Evolutionary conservation across 768 basidiomycete genomes (phyloP).

Genomic region (Tylopilus subfusipes): DNA sequence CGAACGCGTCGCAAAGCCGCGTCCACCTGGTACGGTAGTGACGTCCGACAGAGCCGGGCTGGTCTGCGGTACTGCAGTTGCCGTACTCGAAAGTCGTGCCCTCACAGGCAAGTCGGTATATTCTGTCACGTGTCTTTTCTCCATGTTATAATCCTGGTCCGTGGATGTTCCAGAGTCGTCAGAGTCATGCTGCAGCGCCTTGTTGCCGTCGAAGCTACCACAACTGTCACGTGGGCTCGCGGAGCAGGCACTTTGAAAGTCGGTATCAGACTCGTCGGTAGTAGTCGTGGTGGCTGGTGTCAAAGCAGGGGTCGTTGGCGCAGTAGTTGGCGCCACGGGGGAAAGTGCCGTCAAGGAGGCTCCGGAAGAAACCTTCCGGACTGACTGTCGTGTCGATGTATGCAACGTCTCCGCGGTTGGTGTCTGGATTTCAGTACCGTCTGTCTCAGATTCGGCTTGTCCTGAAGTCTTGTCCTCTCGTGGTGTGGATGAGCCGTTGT

Average conservation of each 20-base stretch:
- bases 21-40: slow-evolving; percentile 29
- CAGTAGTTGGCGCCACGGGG: slow-evolving; percentile 21
- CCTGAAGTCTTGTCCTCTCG: slow-evolving; percentile 35
- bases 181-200: slow-evolving; percentile 23
- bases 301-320: slow-evolving; percentile 36
- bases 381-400: slow-evolving; percentile 8
- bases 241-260: slow-evolving; percentile 86
- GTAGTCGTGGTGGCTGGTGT: slow-evolving; percentile 35
- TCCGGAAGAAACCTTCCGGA: slow-evolving; percentile 36
- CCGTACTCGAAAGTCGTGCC: slow-evolving; percentile 53
- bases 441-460: slow-evolving; percentile 40
- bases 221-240: slow-evolving; percentile 68
- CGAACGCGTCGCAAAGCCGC: slow-evolving; percentile 19
- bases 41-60: slow-evolving; percentile 41
- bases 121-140: slow-evolving; percentile 29
- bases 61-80: slow-evolving; percentile 47
- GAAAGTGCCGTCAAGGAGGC: slow-evolving; percentile 28
- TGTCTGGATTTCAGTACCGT: slow-evolving; percentile 18
- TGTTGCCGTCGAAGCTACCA: slow-evolving; percentile 40
- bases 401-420: slow-evolving; percentile 31
- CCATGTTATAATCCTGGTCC: slow-evolving; percentile 30
- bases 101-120: slow-evolving; percentile 39
- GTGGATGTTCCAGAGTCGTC: slow-evolving; percentile 31
- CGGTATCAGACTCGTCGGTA: slow-evolving; percentile 77
- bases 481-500: slow-evolving; percentile 25